These are phyloP conservation scores for Venturia aucupariae DNA, from an alignment of 2,329 filamentous ascomycete genomes.

Conservation along the genomic window DNA sequence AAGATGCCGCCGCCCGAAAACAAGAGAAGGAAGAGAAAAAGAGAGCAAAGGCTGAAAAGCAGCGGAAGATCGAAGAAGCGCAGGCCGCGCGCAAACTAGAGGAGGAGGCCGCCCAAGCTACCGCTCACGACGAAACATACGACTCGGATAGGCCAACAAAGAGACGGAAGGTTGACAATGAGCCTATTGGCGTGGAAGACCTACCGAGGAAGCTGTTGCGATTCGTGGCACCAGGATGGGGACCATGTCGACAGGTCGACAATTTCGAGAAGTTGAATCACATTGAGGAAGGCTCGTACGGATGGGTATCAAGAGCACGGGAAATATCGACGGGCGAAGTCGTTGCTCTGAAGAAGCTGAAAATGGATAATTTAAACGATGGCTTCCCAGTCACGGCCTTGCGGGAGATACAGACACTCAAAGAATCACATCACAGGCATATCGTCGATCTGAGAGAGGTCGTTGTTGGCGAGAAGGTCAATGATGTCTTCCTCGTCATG, in stretches of 20 bases:
- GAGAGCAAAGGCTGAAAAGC: conserved; percentile 72
- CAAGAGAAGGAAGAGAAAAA: conserved; percentile 85
- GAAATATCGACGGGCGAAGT: conserved; percentile 66
- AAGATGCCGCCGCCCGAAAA: conserved; percentile 61
- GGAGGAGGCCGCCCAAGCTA: conserved; percentile 25
- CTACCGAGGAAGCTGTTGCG: conserved; percentile 54
- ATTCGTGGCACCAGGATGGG: conserved; percentile 61
- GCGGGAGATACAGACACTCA: conserved; percentile 85
- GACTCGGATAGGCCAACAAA: conserved; percentile 4
- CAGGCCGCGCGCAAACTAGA: conserved; percentile 27
- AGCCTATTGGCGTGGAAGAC: conserved; percentile 18
- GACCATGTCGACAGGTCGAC: conserved; percentile 66
- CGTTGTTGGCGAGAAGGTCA: conserved; percentile 59
- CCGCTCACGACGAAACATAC: conserved; percentile 20
- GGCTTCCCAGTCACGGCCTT: conserved; percentile 88
- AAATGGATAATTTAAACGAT: conserved; percentile 70
- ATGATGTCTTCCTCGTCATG: conserved; percentile 83
- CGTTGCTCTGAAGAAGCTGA: conserved; percentile 88
- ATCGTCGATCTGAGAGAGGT: conserved; percentile 77
- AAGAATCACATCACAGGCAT: conserved; percentile 70
- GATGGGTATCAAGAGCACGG: conserved; percentile 79
- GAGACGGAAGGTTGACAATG: conserved; percentile 15
- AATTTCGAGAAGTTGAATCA: conserved; percentile 90
- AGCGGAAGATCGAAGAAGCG: conserved; percentile 54
- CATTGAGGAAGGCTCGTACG: conserved; percentile 96